Evolutionary conservation across 495 filamentous ascomycete species (phyloP), one percentile per base, ranked within the genome.

Genomic region (Xylaria telfairii): DNA sequence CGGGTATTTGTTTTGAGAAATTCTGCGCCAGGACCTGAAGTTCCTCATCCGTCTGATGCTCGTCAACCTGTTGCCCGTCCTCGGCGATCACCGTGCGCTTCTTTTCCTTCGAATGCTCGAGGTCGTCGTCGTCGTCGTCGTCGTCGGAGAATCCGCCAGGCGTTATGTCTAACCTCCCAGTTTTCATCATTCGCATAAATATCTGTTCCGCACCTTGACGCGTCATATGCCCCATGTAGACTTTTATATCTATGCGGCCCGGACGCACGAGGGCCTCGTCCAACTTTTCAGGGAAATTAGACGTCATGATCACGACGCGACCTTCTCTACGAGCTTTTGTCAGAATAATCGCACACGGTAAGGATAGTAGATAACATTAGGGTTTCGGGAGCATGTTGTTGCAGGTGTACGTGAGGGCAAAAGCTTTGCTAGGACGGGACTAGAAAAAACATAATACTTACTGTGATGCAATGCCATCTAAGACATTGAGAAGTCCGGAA

Each of bases 231-330:
- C 77, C 78, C 68, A 91, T 87, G 13, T 75, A 72, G 60, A 90
- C 81, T 32, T 82, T 83, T 80, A 86, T 81, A 69, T 91, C 89
- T 10, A 91, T 86, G 12, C 89, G 83, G 0, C 89, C 89, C 17
- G 87, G 87, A 5, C 89, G 85, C 32, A 89, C 81, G 3, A 91
- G 81, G 2, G 89, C 89, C 19, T 83, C 75, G 62, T 91, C 89
- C 0, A 91, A 81, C 60, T 83, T 82, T 19, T 90, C 86, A 0
- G 83, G 81, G 64, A 87, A 82, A 69, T 91, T 91, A 32, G 89
- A 88, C 1, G 89, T 91, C 89, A 91, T 91, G 37, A 91, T 84
- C n/a, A 91, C 81, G 28, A 91, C 87, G 7, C 87, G 84, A 26
- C 89, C 89, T 73, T 91, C 88, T 12, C 59, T 61, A 8, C 7